phyloP scores from a whole-genome alignment of 768 basidiomycete species.

The Strobilomyces confusus region DNA sequence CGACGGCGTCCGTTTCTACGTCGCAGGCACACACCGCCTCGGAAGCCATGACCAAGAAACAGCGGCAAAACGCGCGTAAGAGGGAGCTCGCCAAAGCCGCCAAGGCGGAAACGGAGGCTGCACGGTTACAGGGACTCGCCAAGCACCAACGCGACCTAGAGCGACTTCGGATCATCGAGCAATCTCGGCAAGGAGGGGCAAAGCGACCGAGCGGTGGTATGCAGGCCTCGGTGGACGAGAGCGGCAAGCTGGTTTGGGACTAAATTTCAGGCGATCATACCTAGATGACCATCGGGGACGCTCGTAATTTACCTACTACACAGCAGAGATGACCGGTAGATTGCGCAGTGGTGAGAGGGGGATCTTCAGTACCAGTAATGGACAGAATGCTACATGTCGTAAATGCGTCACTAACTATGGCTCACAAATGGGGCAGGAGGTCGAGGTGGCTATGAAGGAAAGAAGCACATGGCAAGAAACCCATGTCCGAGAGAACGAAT shows the following conservation, averaged over 20 bases:
- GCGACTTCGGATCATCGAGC: conserved; percentile 46
- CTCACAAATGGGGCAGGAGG: conserved; percentile 6
- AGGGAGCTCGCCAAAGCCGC: conserved; percentile 55
- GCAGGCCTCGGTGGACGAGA: conserved; percentile 54
- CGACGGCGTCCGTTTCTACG: background rate
- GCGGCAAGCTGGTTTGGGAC: conserved; percentile 60
- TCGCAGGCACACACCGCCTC: conserved; percentile 32
- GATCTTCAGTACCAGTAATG: conserved; percentile 15
- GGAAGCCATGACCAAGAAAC: conserved; percentile 57
- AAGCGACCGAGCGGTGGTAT: conserved; percentile 50
- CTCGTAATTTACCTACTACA: conserved; percentile 24
- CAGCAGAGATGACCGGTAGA: conserved; percentile 8
- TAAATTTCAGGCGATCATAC: conserved; percentile 11
- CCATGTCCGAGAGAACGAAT: conserved; percentile 20
- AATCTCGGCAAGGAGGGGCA: conserved; percentile 27
- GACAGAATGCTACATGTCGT: conserved; percentile 20
- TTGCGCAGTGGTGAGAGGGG: conserved; percentile 13
- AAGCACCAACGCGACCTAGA: conserved; percentile 62
- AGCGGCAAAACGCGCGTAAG: conserved; percentile 62
- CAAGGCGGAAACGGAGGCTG: conserved; percentile 51
- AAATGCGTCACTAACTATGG: conserved; percentile 14
- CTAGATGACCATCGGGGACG: background rate
- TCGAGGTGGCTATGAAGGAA: conserved; percentile 11
- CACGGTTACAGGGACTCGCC: conserved; percentile 47
- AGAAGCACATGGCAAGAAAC: conserved; percentile 7